Base-by-base conservation (phyloP, 2,329 filamentous ascomycete species). In the Monilinia laxa region DNA sequence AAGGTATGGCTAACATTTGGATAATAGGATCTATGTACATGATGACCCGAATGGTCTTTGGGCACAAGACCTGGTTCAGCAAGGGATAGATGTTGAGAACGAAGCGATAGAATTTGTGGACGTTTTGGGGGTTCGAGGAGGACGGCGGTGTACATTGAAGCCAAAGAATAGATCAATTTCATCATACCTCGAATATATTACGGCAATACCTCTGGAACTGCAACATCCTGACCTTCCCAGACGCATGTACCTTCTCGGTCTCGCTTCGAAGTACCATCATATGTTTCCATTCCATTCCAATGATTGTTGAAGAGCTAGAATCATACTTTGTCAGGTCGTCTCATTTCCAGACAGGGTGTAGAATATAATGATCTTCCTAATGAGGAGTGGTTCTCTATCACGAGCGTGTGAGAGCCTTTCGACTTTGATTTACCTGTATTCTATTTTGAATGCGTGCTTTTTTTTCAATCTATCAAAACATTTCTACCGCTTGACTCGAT, bases 31-130 rank as follows among this genome's bases (percentile, higher is more conserved):
- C 78, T 71, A 81, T 91, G 80, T 94, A 90, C 82, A 89, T 88
- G 81, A 88, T 90, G 82, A 81, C 83, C 78, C 89, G 91, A 77
- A 87, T 90, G 82, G 81, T 90, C 71, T 77, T 88, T 70, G 91
- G 91, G 75, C 86, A 93, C 84, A 93, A 92, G 85, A 91, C 88
- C 70, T 93, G 88, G 87, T 91, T 87, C 75, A 80, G 83, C 76
- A 83, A 85, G 79, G 76, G 80, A 71, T 87, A 83, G 76, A 72
- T 47, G 56, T 62, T 62, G n/a, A 25, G 28, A 47, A 53, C 4
- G 25, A 53, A 28, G 54, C 23, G 16, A 62, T 62, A 45, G 18
- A 35, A 12, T n/a, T 35, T 52, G 12, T 51, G 52, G 51, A 20
- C 62, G 38, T 49, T 2, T 51, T 49, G 55, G 42, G 31, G 64